A percentile compares a stretch with the other conserved stretches of the same genome.
Evolutionary conservation across 2,329 filamentous ascomycete species (phyloP).

Genomic region (Xylaria sp.): DNA sequence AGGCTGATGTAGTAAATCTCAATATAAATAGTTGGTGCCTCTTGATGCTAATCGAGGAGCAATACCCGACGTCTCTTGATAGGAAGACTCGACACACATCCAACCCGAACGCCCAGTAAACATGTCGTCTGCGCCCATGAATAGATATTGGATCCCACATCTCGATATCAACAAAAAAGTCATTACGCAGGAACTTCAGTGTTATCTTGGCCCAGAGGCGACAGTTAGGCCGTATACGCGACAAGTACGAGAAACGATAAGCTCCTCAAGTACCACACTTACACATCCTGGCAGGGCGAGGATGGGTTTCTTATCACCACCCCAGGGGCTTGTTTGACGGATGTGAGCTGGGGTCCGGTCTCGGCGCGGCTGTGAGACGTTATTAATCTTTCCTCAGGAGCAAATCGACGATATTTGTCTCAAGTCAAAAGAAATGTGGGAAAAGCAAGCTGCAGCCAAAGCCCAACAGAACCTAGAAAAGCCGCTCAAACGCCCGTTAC

Average conservation of each 20-base stretch:
- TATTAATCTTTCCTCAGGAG: slow-evolving; percentile 49
- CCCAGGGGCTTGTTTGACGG: slow-evolving; percentile 61
- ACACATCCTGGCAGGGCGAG: slow-evolving; percentile 54
- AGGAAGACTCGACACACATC: slow-evolving; percentile 13
- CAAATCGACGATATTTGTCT: slow-evolving; percentile 68
- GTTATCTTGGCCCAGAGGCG: slow-evolving; percentile 62
- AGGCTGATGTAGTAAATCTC: slow-evolving; percentile 21
- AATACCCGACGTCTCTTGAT: slow-evolving; percentile 13
- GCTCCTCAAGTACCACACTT: slow-evolving; percentile 31
- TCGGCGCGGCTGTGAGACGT: slow-evolving; percentile 10
- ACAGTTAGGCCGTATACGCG: slow-evolving; percentile 62
- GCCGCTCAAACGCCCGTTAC: slow-evolving; percentile 60
- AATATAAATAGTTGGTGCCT: slow-evolving; percentile 30
- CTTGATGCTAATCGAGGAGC: slow-evolving; percentile 19
- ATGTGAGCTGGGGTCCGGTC: slow-evolving; percentile 51
- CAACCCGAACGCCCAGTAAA: slow-evolving; percentile 22
- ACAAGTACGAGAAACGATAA: slow-evolving; percentile 50
- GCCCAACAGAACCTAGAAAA: slow-evolving; percentile 53
- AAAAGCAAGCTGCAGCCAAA: slow-evolving; percentile 59
- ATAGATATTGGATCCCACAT: slow-evolving; percentile 66
- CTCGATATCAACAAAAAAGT: slow-evolving; percentile 65
- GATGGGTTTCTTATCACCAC: slow-evolving; percentile 66
- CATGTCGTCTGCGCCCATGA: slow-evolving; percentile 52
- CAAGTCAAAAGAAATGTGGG: slow-evolving; percentile 64
- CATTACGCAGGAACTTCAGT: slow-evolving; percentile 63